These are phyloP conservation scores for Zygnema circumcarinatum DNA, from an alignment of 139 green algal genomes.

Conservation along the genomic window DNA sequence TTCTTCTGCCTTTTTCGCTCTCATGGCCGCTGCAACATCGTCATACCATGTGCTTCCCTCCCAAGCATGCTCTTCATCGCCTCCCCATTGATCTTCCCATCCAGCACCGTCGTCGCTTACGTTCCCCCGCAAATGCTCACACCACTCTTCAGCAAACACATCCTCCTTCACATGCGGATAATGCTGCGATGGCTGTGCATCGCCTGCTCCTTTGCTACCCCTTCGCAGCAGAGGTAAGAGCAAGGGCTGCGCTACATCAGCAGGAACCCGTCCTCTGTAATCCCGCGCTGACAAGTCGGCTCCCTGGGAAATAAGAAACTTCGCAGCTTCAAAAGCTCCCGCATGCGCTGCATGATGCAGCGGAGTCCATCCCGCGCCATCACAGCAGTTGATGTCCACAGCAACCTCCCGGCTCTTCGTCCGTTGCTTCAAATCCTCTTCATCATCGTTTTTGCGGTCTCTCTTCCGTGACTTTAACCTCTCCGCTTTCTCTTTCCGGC, in stretches of 20 bases:
- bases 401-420: background rate
- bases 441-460: background rate
- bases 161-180: background rate
- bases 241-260: background rate
- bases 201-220: background rate
- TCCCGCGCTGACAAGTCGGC: background rate
- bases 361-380: slow-evolving; percentile 29
- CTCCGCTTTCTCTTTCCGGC: background rate
- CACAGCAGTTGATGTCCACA: slow-evolving; percentile 29
- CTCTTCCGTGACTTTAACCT: background rate
- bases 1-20: background rate
- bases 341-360: slow-evolving; percentile 7
- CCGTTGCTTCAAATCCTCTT: background rate
- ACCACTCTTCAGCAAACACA: slow-evolving; percentile 9
- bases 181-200: background rate
- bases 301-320: slow-evolving; percentile 25
- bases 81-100: background rate
- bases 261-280: slow-evolving; percentile 7
- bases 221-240: slow-evolving; percentile 23
- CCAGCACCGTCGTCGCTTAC: slow-evolving; percentile 10
- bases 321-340: slow-evolving; percentile 5
- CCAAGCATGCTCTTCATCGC: background rate
- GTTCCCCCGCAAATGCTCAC: slow-evolving; percentile 4
- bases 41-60: background rate
- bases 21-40: background rate